Conservation (phyloP, 495 filamentous ascomycete genomes). For the Cryomyces antarcticus region DNA sequence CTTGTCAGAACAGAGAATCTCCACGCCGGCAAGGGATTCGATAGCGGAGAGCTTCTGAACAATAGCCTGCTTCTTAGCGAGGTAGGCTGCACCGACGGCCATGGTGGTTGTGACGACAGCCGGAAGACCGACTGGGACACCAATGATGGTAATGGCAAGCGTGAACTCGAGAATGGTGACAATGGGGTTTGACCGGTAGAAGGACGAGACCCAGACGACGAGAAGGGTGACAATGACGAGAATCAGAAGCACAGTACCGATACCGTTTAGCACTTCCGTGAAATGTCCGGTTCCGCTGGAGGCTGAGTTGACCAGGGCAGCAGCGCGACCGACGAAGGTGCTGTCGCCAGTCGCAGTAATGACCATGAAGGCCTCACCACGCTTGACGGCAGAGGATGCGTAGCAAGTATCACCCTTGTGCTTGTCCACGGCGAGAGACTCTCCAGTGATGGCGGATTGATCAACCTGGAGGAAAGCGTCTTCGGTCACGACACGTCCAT, state of each 20-base stretch:
- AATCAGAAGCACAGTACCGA: conserved; percentile 63
- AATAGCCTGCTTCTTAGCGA: conserved; percentile 89
- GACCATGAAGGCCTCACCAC: conserved; percentile 65
- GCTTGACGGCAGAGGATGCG: conserved; percentile 75
- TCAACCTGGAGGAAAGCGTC: conserved; percentile 73
- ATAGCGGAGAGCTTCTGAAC: conserved; percentile 93
- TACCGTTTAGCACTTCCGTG: conserved; percentile 69
- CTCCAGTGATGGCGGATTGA: conserved; percentile 80
- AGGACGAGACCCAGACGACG: conserved; percentile 67
- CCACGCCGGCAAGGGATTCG: conserved; percentile 80
- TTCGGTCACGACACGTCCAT: conserved; percentile 64
- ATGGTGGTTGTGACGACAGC: conserved; percentile 92
- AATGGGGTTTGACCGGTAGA: conserved; percentile 66
- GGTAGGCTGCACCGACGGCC: conserved; percentile 86
- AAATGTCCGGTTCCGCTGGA: conserved; percentile 60
- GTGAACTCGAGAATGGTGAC: conserved; percentile 65
- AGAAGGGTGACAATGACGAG: conserved; percentile 64
- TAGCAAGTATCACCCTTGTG: conserved; percentile 58
- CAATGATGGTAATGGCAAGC: conserved; percentile 71
- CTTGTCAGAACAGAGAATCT: conserved; percentile 96
- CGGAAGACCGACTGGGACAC: conserved; percentile 89
- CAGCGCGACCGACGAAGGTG: conserved; percentile 77
- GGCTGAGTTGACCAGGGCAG: conserved; percentile 62
- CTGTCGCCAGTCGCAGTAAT: conserved; percentile 67
- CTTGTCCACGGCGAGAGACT: conserved; percentile 83